phyloP scores from a whole-genome alignment of 306 rosid genomes.

The Coriaria nepalensis region DNA sequence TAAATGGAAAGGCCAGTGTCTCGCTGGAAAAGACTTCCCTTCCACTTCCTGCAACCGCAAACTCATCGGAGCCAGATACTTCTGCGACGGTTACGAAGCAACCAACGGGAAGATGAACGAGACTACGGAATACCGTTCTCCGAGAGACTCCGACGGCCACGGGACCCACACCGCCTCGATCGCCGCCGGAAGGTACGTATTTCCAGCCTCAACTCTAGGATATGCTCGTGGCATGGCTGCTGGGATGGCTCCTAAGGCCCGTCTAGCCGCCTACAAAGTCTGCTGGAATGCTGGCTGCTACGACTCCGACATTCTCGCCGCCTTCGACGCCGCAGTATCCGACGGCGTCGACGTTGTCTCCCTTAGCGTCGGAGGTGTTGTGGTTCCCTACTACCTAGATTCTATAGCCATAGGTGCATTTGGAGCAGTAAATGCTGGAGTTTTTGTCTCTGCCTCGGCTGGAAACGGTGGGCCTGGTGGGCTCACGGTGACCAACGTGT shows the following conservation, averaged over 20 bases:
- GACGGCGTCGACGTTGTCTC: slow-evolving; percentile 74
- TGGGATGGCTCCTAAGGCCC: slow-evolving; percentile 89
- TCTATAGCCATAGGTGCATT: slow-evolving; percentile 62
- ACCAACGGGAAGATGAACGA: slow-evolving; percentile 69
- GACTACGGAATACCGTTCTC: slow-evolving; percentile 53
- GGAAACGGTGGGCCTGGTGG: slow-evolving; percentile 91
- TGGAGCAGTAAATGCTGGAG: slow-evolving; percentile 45
- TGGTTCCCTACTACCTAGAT: slow-evolving; percentile 73
- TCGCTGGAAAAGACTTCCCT: slow-evolving; percentile 37
- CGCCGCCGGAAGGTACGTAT: slow-evolving; percentile 72
- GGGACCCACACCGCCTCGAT: slow-evolving; percentile 85
- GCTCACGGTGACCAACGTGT: slow-evolving; percentile 63
- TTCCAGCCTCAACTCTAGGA: slow-evolving; percentile 61
- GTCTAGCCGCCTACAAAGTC: slow-evolving; percentile 67
- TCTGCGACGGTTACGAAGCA: slow-evolving; percentile 60
- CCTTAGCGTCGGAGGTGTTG: slow-evolving; percentile 83
- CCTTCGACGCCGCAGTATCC: slow-evolving; percentile 67
- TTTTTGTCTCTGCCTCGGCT: slow-evolving; percentile 73
- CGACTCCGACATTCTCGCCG: slow-evolving; percentile 76
- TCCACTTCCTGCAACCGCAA: slow-evolving; percentile 54
- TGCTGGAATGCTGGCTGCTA: slow-evolving; percentile 78
- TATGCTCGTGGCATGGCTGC: slow-evolving; percentile 68
- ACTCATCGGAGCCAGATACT: slow-evolving; percentile 61
- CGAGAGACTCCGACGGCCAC: slow-evolving; percentile 80
- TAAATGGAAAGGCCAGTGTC: slow-evolving; percentile 70